Base-by-base conservation (phyloP, 352 stramenopile genomes). In the Thraustochytrium striatum region DNA sequence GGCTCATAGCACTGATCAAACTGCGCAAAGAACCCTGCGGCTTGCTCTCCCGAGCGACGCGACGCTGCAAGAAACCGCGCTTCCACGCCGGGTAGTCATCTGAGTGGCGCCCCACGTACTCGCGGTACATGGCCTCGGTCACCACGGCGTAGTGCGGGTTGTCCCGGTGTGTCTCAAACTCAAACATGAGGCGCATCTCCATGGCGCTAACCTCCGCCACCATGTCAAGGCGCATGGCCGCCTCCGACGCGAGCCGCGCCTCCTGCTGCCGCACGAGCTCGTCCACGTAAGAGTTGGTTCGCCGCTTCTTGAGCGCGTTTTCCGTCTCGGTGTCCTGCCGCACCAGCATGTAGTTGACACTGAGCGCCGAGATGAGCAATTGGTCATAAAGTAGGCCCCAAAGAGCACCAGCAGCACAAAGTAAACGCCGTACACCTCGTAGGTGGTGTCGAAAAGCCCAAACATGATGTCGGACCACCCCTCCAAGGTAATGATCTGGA, bases 381-480 rank as follows among this genome's bases (percentile, higher is more conserved):
- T 94, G 84, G 95, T 89, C 13, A 95, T 84, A 73, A 95, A 94
- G 72, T 92, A 94, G 0, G 88, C 89, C 13, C 88, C 91, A 38
- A 95, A 92, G 57, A 95, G 90, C 19, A 95, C 87, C 0, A 95
- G 81, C 1, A 85, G 69, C 8, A 91, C 72, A 58, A 95, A 95
- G 75, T 92, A 94, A 0, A 93, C 39, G 1, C 84, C 84, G 0
- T 69, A 88, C 0, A 92, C 61, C 3, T 89, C 33, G 5, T 87
- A 86, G 1, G 85, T 88, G 7, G 86, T 86, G 8, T 91, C 86
- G 57, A 91, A 84, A 1, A 88, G 82, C 85, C 91, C 91, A 84
- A 94, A 93, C 87, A 94, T 95, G 65, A 93, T 89, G 8, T 57
- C 25, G 0, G 88, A 92, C 91, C 91, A 95, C 1, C 90, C 91